phyloP scores from a whole-genome alignment of 345 rosid genomes.

The Eucalyptus coolabah region DNA sequence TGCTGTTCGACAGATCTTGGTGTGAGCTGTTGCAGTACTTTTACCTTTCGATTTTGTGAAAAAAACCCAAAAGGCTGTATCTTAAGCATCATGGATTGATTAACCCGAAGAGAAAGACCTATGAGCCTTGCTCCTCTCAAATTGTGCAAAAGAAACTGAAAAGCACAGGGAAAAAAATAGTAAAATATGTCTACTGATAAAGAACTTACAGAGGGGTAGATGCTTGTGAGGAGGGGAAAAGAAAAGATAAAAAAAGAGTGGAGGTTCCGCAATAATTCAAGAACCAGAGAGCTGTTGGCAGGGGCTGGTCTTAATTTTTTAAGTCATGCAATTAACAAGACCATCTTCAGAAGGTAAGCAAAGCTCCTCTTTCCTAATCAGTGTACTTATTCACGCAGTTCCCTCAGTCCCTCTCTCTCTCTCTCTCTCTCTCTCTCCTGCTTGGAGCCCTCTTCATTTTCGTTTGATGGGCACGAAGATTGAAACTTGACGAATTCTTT shows the following conservation, averaged over 20 bases:
- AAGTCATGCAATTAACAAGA: neutral
- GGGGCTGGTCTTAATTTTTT: neutral
- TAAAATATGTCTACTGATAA: neutral
- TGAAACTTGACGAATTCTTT: conserved; percentile 59
- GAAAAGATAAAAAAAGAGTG: neutral
- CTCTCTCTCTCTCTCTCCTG: neutral
- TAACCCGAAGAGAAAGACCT: neutral
- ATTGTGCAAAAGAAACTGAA: neutral
- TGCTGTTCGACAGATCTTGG: neutral
- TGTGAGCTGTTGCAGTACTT: neutral
- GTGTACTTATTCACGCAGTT: neutral
- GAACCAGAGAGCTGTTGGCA: neutral
- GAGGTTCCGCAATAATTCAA: neutral
- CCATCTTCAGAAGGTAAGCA: conserved; percentile 32
- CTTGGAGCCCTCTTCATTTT: conserved; percentile 3
- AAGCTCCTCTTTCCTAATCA: neutral
- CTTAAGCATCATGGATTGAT: neutral
- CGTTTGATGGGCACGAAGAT: neutral
- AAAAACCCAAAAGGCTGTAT: neutral
- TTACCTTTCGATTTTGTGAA: neutral
- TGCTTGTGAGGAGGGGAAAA: neutral
- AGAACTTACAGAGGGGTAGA: neutral
- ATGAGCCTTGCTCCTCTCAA: conserved; percentile 18
- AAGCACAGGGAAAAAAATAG: neutral
- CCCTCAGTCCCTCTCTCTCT: neutral